These are phyloP conservation scores for Barbarea vulgaris DNA, from an alignment of 345 rosid species.

Conservation along the genomic window DNA sequence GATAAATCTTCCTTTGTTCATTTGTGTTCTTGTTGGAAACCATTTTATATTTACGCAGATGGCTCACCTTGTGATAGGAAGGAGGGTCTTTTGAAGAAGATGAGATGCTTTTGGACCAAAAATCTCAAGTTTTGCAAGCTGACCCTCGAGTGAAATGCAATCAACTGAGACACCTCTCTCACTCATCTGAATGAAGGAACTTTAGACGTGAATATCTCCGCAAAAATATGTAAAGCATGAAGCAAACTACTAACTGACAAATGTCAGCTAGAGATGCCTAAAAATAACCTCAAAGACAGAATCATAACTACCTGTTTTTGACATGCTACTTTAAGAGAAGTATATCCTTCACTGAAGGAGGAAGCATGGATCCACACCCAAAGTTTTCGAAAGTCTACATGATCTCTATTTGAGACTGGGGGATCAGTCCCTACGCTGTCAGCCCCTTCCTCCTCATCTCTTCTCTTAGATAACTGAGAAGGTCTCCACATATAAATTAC, in stretches of 20 bases:
- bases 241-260: slow-evolving; percentile 4
- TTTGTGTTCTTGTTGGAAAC: slow-evolving; percentile 5
- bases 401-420: slow-evolving; percentile 16
- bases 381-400: slow-evolving; percentile 48
- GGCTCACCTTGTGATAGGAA: slow-evolving; percentile 59
- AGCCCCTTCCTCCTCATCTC: slow-evolving; percentile 25
- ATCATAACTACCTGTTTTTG: slow-evolving; percentile 56
- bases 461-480: slow-evolving; percentile 33
- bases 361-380: slow-evolving; percentile 95
- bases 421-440: slow-evolving; percentile 30
- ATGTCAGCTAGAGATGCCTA: not conserved
- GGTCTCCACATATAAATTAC: slow-evolving; percentile 82
- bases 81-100: slow-evolving; percentile 65
- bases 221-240: slow-evolving; percentile 9
- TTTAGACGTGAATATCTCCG: slow-evolving; percentile 11
- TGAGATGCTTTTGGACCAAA: slow-evolving; percentile 69
- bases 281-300: slow-evolving; percentile 1
- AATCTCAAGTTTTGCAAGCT: slow-evolving; percentile 73
- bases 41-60: not conserved
- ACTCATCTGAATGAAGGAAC: slow-evolving; percentile 50
- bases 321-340: slow-evolving; percentile 64
- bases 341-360: slow-evolving; percentile 74
- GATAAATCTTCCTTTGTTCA: slow-evolving; percentile 15
- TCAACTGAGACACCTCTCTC: slow-evolving; percentile 50
- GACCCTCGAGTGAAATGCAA: slow-evolving; percentile 78